Conservation (phyloP, 306 rosid genomes). For the Trifolium dubium region DNA sequence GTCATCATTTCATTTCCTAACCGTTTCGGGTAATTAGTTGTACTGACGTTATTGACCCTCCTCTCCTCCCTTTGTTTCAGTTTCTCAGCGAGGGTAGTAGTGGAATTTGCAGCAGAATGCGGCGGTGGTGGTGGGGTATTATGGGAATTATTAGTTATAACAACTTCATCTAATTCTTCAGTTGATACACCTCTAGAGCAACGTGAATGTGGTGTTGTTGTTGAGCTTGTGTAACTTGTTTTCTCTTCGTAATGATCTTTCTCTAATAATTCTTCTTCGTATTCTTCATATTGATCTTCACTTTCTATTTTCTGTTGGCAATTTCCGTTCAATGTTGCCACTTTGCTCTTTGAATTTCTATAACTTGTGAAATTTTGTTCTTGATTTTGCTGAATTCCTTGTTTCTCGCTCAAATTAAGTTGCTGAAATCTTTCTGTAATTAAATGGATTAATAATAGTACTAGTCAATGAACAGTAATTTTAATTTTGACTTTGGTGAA, state of each 20-base stretch:
- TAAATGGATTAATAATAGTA: background rate
- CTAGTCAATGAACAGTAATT: background rate
- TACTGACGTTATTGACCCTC: background rate
- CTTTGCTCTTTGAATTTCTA: slow-evolving; percentile 36
- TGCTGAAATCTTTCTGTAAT: slow-evolving; percentile 61
- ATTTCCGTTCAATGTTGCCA: slow-evolving; percentile 2
- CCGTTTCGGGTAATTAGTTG: slow-evolving; percentile 2
- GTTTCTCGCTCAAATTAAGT: slow-evolving; percentile 44
- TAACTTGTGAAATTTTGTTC: slow-evolving; percentile 39
- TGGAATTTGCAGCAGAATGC: background rate
- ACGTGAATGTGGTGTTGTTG: slow-evolving; percentile 76
- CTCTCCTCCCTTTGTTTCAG: background rate
- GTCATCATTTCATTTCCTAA: slow-evolving; percentile 25
- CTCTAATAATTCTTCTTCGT: slow-evolving; percentile 48
- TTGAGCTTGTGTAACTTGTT: slow-evolving; percentile 63
- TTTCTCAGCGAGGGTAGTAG: slow-evolving; percentile 35
- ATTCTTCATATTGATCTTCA: slow-evolving; percentile 42
- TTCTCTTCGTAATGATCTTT: slow-evolving; percentile 53
- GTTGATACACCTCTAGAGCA: slow-evolving; percentile 87
- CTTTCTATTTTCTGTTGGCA: slow-evolving; percentile 33
- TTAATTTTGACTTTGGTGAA: no score
- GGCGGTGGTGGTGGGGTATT: no score
- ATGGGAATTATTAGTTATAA: background rate
- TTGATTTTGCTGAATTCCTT: slow-evolving; percentile 38
- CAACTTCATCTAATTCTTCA: slow-evolving; percentile 48